Conservation (phyloP, 2,329 filamentous ascomycete genomes). For the Aspergillus phoenicis region DNA sequence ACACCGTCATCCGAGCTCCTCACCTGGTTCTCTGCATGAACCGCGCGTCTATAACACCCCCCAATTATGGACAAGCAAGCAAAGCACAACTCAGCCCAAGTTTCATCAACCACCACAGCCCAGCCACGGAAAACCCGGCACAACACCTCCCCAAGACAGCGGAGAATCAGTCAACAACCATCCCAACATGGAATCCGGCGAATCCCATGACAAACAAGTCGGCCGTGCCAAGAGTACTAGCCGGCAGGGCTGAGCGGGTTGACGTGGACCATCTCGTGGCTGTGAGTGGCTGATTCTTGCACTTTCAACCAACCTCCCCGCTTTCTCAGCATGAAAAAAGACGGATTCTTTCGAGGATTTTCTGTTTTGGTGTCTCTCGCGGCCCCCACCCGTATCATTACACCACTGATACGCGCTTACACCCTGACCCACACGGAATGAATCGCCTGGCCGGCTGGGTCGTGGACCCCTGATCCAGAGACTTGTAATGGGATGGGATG, state of each 20-base stretch:
- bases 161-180: neutral
- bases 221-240: neutral
- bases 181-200: neutral
- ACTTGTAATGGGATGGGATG: neutral
- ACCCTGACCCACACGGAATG: too few species aligned
- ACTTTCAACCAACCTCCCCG: neutral
- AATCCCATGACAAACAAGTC: neutral
- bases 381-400: too few species aligned
- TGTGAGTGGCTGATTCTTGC: conserved; percentile 1
- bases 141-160: neutral
- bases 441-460: too few species aligned
- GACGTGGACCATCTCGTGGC: conserved; percentile 10
- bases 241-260: conserved; percentile 11
- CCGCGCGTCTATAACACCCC: neutral
- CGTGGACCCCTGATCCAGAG: conserved; percentile 8
- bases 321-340: too few species aligned
- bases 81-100: neutral
- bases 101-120: neutral
- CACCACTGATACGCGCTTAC: too few species aligned
- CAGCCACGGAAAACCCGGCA: conserved; percentile 1
- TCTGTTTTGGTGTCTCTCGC: too few species aligned
- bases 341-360: too few species aligned
- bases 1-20: neutral
- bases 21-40: conserved; percentile 2
- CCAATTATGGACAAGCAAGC: neutral